Percentiles rank a stretch among this genome's conserved stretches.
phyloP scores from a whole-genome alignment of 139 green algal genomes.

The Pseudopediastrum boryanum region DNA sequence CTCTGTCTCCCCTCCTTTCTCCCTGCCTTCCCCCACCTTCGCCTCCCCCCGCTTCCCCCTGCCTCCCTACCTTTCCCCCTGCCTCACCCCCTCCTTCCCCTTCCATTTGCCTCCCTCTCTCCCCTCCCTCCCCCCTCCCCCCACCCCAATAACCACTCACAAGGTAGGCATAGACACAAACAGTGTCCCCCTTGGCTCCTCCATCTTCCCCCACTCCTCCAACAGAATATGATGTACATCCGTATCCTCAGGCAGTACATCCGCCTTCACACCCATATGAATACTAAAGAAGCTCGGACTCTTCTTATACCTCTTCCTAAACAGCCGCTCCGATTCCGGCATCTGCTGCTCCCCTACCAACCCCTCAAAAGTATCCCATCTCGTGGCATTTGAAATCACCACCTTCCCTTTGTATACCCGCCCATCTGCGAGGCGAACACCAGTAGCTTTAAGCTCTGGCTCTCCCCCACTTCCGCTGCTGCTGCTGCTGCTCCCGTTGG shows the following conservation, averaged over 20 bases:
- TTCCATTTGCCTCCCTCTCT: too few species aligned
- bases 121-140: too few species aligned
- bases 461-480: not conserved
- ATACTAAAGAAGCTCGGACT: conserved; percentile 92
- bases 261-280: conserved; percentile 86
- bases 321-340: conserved; percentile 75
- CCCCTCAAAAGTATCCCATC: conserved; percentile 97
- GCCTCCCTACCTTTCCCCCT: too few species aligned
- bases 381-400: conserved; percentile 92
- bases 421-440: conserved; percentile 86
- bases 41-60: too few species aligned
- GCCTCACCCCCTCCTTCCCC: too few species aligned
- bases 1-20: too few species aligned
- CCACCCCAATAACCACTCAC: conserved; percentile 14
- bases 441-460: conserved; percentile 35
- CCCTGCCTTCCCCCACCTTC: too few species aligned
- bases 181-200: conserved; percentile 84
- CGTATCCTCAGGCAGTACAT: conserved; percentile 66
- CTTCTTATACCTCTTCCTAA: conserved; percentile 89
- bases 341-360: conserved; percentile 74
- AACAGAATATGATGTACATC: conserved; percentile 95
- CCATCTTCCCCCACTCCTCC: conserved; percentile 90
- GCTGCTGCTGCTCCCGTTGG: not conserved
- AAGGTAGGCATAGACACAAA: conserved; percentile 95
- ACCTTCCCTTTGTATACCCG: conserved; percentile 71